Percentiles rank a stretch among this genome's conserved stretches.
Evolutionary conservation across 208 protist genomes (phyloP).

Genomic region (Strigomonas culicis): DNA sequence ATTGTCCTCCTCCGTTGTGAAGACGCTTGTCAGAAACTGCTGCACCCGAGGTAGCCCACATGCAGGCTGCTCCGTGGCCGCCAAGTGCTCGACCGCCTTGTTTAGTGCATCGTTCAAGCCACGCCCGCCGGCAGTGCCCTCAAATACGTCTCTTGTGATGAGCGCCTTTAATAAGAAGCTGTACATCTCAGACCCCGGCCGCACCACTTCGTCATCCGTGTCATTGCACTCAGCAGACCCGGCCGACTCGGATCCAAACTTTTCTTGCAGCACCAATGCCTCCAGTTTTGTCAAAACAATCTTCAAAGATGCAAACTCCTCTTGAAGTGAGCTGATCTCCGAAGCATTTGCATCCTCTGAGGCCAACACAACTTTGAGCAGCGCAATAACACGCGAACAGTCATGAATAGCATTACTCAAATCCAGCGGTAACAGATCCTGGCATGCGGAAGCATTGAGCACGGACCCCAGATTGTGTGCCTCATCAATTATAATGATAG

Average conservation of each 20-base stretch:
- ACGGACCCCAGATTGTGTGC: conserved; percentile 95
- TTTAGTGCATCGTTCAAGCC: conserved; percentile 61
- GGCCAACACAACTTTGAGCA: conserved; percentile 24
- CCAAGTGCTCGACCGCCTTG: conserved; percentile 57
- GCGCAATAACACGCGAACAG: conserved; percentile 60
- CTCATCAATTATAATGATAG: conserved; percentile 96
- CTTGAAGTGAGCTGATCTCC: conserved; percentile 32
- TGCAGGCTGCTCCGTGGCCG: conserved; percentile 54
- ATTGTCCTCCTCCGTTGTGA: conserved; percentile 19
- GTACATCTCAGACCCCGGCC: conserved; percentile 54
- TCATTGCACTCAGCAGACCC: background rate
- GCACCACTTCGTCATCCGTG: conserved; percentile 45
- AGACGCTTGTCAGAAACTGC: conserved; percentile 69
- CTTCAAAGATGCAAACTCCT: conserved; percentile 76
- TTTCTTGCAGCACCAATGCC: conserved; percentile 34
- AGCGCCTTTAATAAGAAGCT: conserved; percentile 62
- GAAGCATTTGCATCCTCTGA: conserved; percentile 14
- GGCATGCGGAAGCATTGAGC: conserved; percentile 47
- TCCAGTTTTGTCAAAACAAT: conserved; percentile 62
- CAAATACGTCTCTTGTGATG: conserved; percentile 71
- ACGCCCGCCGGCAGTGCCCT: conserved; percentile 17
- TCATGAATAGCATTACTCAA: conserved; percentile 82
- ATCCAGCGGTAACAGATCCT: conserved; percentile 65
- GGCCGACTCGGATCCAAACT: background rate
- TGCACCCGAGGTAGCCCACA: conserved; percentile 62